Evolutionary conservation across 495 filamentous ascomycete species (phyloP).

Genomic region (Rusavskia elegans): DNA sequence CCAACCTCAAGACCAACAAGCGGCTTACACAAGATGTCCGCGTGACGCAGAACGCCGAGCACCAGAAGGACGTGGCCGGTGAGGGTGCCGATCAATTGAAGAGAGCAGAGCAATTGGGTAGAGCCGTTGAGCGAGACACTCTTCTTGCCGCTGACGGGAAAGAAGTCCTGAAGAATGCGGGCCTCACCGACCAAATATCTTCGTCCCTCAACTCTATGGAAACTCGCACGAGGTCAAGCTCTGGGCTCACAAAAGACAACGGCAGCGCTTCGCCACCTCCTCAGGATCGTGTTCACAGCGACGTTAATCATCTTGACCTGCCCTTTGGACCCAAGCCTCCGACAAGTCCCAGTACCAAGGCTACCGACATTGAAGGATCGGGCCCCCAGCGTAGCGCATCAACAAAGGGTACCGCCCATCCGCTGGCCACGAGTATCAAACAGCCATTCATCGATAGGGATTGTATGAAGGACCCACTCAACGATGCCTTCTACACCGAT

Average conservation of each 20-base stretch:
- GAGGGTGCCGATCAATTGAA: conserved; percentile 57
- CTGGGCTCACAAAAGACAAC: conserved; percentile 17
- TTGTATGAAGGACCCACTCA: conserved; percentile 72
- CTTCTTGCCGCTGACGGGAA: conserved; percentile 36
- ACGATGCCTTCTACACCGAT: conserved; percentile 68
- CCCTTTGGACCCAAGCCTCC: conserved; percentile 49
- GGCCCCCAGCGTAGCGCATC: conserved; percentile 30
- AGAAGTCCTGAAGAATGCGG: conserved; percentile 38
- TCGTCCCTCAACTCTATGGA: conserved; percentile 42
- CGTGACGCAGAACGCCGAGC: conserved; percentile 44
- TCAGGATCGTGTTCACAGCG: conserved; percentile 28
- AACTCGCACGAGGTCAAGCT: conserved; percentile 20
- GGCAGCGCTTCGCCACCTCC: conserved; percentile 34
- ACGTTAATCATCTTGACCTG: conserved; percentile 39
- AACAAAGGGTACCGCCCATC: conserved; percentile 28
- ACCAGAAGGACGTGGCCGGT: conserved; percentile 63
- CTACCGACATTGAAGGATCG: conserved; percentile 67
- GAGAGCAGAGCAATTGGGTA: conserved; percentile 34
- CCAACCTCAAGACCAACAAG: conserved; percentile 42
- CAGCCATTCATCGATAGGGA: conserved; percentile 46
- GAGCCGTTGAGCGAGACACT: conserved; percentile 49
- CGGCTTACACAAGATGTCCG: conserved; percentile 46
- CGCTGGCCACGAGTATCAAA: conserved; percentile 49
- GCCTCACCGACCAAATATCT: too few relatives aligned
- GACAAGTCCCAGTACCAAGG: conserved; percentile 47